Percentiles rank a stretch among this genome's conserved stretches.
phyloP scores from a whole-genome alignment of 2,329 filamentous ascomycete species.

The Clonostachys chloroleuca region DNA sequence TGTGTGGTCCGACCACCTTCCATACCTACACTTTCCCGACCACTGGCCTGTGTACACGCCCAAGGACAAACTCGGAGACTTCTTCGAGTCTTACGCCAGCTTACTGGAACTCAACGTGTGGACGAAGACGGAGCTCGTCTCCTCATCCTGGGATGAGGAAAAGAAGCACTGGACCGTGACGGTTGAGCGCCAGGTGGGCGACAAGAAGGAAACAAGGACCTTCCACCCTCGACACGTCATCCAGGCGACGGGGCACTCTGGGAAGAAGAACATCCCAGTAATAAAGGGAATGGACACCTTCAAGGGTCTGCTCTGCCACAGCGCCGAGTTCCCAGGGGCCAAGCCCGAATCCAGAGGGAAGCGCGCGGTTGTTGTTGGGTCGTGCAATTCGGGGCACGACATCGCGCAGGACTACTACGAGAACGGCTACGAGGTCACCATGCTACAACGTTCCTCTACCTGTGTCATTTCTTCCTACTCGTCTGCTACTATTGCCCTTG shows the following conservation, averaged over 20 bases:
- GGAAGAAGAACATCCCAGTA: slow-evolving; percentile 56
- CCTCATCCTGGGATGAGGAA: slow-evolving; percentile 43
- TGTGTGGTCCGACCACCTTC: slow-evolving; percentile 56
- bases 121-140: slow-evolving; percentile 45
- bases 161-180: slow-evolving; percentile 49
- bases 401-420: slow-evolving; percentile 66
- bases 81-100: slow-evolving; percentile 61
- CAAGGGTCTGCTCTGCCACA: slow-evolving; percentile 58
- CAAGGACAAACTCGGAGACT: slow-evolving; percentile 68
- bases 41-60: slow-evolving; percentile 70
- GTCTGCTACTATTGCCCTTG: slow-evolving; percentile 46
- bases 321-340: slow-evolving; percentile 54
- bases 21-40: slow-evolving; percentile 59
- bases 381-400: slow-evolving; percentile 65
- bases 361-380: slow-evolving; percentile 62
- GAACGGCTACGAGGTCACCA: slow-evolving; percentile 62
- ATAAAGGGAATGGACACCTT: slow-evolving; percentile 56
- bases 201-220: slow-evolving; percentile 42
- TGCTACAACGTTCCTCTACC: slow-evolving; percentile 65
- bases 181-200: slow-evolving; percentile 43
- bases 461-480: slow-evolving; percentile 55
- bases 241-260: slow-evolving; percentile 65
- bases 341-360: slow-evolving; percentile 40
- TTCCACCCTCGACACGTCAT: slow-evolving; percentile 60
- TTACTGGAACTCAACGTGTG: slow-evolving; percentile 67